Evolutionary conservation across 768 basidiomycete genomes (phyloP).

Genomic region (Russula foetens): DNA sequence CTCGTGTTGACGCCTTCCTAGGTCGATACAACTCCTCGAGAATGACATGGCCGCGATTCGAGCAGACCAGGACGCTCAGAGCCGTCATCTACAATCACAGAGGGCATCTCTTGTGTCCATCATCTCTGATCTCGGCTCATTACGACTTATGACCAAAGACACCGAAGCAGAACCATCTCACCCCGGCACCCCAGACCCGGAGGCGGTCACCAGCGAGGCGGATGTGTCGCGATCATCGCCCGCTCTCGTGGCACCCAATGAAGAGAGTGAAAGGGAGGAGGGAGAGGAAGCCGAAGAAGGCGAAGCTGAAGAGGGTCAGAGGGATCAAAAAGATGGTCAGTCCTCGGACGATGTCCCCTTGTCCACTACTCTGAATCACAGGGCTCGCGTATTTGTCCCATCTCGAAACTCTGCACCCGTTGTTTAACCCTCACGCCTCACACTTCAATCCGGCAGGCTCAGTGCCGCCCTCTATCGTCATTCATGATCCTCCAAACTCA

Average conservation of each 20-base stretch:
- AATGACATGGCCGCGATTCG: conserved; percentile 72
- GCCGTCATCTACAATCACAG: conserved; percentile 56
- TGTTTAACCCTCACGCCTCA: not conserved
- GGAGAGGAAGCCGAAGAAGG: conserved; percentile 35
- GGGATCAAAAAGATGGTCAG: conserved; percentile 30
- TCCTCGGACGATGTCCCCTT: conserved; percentile 25
- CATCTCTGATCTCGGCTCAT: conserved; percentile 48
- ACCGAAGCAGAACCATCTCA: conserved; percentile 31
- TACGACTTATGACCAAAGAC: conserved; percentile 66
- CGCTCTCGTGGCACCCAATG: conserved; percentile 38
- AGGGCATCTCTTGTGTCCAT: conserved; percentile 61
- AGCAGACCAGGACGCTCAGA: conserved; percentile 67
- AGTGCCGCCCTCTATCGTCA: conserved; percentile 16
- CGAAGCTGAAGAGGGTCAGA: conserved; percentile 34
- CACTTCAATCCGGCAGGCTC: conserved; percentile 10
- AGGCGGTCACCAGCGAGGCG: conserved; percentile 18
- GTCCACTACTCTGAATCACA: conserved; percentile 27
- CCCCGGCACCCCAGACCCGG: conserved; percentile 10
- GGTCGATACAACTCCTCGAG: conserved; percentile 61
- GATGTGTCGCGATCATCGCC: conserved; percentile 39
- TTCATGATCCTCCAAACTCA: conserved; percentile 17
- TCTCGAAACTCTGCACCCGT: conserved; percentile 22
- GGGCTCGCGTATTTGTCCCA: conserved; percentile 29
- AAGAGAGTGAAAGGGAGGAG: conserved; percentile 21
- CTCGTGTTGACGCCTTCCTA: conserved; percentile 24